Base-by-base conservation (phyloP, 2,329 filamentous ascomycete genomes). In the Colletotrichum sp. region DNA sequence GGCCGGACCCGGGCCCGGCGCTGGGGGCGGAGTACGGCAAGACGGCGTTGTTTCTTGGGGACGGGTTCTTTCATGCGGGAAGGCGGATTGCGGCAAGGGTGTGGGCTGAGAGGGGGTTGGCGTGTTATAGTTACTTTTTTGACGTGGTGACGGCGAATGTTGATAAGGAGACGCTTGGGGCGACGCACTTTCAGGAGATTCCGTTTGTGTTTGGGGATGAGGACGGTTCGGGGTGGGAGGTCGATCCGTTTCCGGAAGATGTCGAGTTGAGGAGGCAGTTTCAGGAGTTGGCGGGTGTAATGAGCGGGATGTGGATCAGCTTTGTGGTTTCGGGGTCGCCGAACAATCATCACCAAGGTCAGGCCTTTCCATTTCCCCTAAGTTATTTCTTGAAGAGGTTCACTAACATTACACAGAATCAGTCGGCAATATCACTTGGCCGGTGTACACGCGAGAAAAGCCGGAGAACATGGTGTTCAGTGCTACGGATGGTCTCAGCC, bases 301-400 rank as follows among this genome's bases (percentile, higher is more conserved):
- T 64, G 57, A 71, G 68, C 18, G 57, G 68, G 26, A 71, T 63
- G 68, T 64, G 68, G 68, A 52, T 71, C n/a, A 64, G 57, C n/a
- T 71, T 71, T 26, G 24, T 52, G 12, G 39, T 30, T 5, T 30
- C 16, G 24, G 64, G 64, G 21, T 30, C 64, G 18, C 64, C 39
- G 6, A 66, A 66, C 5, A 24, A 66, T 26, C 24, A 52, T 30
- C 64, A 52, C 13, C 16, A 7, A 49, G 18, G 64, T 52, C 15
- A n/a, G 18, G 44, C 6, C n/a, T 21, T 52, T 52, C 18, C 2
- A 49, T 52, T 1, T 8, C n/a, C n/a, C 12, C 0, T 52, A 8
- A 5, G 6, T 21, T 49, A 10, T 49, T 49, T 49, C 9, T 49
- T 52, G 24, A 28, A n/a, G 12, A 6, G 0, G 24, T 6, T 21